A percentile compares a stretch with the other conserved stretches of the same genome.
Evolutionary conservation across 495 filamentous ascomycete genomes (phyloP).

Genomic region (Delitschia confertaspora): DNA sequence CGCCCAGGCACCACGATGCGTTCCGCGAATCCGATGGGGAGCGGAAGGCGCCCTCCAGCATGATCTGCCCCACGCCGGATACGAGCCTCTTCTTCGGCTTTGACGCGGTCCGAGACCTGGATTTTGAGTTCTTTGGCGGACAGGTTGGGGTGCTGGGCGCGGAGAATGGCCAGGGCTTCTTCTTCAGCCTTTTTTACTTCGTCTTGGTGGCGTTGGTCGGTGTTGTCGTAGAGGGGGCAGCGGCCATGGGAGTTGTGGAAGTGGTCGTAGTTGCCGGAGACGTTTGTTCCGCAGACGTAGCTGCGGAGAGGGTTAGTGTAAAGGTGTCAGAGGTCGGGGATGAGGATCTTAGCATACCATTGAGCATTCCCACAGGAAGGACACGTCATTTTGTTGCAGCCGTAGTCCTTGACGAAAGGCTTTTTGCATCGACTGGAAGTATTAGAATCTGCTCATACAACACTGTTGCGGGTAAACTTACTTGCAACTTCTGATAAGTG

Average conservation of each 20-base stretch:
- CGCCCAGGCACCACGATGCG: background rate
- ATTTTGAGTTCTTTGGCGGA: conserved; percentile 49
- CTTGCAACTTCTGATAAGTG: conserved; percentile 71
- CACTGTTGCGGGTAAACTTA: conserved; percentile 32
- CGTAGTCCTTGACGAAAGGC: conserved; percentile 63
- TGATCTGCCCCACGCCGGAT: background rate
- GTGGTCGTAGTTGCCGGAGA: conserved; percentile 43
- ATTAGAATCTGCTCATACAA: too few species aligned
- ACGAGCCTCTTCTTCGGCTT: conserved; percentile 31
- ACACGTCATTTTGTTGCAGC: conserved; percentile 82
- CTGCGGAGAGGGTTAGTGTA: conserved; percentile 28
- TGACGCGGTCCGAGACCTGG: conserved; percentile 49
- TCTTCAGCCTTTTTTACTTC: conserved; percentile 61
- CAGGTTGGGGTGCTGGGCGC: conserved; percentile 51
- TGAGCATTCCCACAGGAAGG: conserved; percentile 51
- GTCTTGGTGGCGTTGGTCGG: conserved; percentile 50
- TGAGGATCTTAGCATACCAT: conserved; percentile 35
- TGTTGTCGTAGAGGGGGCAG: conserved; percentile 60
- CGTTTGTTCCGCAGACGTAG: conserved; percentile 61
- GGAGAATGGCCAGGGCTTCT: conserved; percentile 47
- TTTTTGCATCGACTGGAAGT: conserved; percentile 41
- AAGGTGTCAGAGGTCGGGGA: background rate
- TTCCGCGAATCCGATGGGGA: background rate
- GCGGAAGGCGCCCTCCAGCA: background rate
- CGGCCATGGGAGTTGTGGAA: conserved; percentile 47